Conservation (phyloP, 495 filamentous ascomycete species). For the Massariosphaeria phaeospora region DNA sequence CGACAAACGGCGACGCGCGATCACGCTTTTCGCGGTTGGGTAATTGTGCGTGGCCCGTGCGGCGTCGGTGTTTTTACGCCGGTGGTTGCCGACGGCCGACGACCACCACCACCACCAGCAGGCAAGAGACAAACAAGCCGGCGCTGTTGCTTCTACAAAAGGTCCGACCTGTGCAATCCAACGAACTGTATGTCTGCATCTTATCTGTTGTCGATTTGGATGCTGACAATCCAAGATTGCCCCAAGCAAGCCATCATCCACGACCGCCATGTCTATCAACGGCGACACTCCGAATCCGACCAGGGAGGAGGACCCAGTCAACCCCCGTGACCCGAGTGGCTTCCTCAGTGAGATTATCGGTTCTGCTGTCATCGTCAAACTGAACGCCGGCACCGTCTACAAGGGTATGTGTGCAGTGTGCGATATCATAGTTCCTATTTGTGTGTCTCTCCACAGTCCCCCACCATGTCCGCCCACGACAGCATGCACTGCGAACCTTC, state of each 20-base stretch:
- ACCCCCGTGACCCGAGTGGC: constrained; percentile 81
- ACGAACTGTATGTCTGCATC: too few species aligned
- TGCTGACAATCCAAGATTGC: too few species aligned
- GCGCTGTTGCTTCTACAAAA: too few species aligned
- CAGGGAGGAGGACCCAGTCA: constrained; percentile 45
- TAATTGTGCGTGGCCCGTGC: neutral
- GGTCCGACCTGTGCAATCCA: too few species aligned
- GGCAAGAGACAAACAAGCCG: too few species aligned
- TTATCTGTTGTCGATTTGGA: too few species aligned
- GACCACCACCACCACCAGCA: too few species aligned
- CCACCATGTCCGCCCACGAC: neutral
- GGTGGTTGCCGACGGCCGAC: neutral
- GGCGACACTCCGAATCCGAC: constrained; percentile 58
- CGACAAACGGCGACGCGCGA: constrained; percentile 6
- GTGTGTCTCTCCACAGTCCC: neutral
- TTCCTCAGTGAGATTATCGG: constrained; percentile 93
- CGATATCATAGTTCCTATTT: neutral
- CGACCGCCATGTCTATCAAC: too few species aligned
- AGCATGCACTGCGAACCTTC: too few species aligned
- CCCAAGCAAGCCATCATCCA: too few species aligned
- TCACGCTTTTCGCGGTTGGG: constrained; percentile 9
- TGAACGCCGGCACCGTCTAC: constrained; percentile 94
- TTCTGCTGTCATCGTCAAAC: constrained; percentile 83
- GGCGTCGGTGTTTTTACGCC: neutral
- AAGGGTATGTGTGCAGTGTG: constrained; percentile 57